These are phyloP conservation scores for Nothophaeocryptopus gaeumannii DNA, from an alignment of 2,329 filamentous ascomycete genomes.

Conservation along the genomic window DNA sequence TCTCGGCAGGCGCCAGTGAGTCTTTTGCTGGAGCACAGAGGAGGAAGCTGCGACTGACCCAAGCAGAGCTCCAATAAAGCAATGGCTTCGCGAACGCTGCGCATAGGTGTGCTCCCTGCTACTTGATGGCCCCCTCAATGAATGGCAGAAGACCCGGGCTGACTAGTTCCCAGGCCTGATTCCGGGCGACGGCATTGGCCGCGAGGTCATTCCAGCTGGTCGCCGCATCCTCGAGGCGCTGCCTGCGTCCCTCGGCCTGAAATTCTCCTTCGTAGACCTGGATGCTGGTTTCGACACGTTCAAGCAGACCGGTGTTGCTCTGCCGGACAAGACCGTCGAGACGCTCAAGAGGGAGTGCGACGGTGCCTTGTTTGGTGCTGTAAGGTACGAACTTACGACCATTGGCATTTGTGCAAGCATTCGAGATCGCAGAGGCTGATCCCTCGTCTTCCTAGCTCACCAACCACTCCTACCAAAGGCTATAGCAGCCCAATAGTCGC, in stretches of 20 bases:
- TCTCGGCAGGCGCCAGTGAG: no score
- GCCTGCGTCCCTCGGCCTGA: constrained; percentile 82
- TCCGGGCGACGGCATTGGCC: constrained; percentile 95
- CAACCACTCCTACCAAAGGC: constrained; percentile 82
- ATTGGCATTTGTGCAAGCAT: no score
- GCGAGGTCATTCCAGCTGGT: constrained; percentile 94
- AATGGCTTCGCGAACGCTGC: no score
- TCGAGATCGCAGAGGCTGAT: no score
- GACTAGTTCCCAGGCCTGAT: constrained; percentile 68
- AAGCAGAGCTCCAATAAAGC: no score
- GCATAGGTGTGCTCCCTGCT: no score
- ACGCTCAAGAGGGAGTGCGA: constrained; percentile 88
- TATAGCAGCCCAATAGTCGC: constrained; percentile 97
- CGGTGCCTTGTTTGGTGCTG: constrained; percentile 92
- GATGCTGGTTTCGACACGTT: constrained; percentile 93
- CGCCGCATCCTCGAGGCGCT: constrained; percentile 89
- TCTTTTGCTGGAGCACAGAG: no score
- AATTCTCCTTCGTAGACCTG: constrained; percentile 91
- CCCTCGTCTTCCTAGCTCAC: constrained; percentile 57
- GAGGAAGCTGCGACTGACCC: no score
- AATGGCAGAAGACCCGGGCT: no score
- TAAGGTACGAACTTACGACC: constrained; percentile 46
- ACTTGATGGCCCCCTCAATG: no score
- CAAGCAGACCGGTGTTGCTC: constrained; percentile 79
- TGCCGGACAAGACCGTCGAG: constrained; percentile 88